A percentile compares a stretch with the other conserved stretches of the same genome.
Conservation (phyloP, 306 rosid genomes). For the Castanea crenata region DNA sequence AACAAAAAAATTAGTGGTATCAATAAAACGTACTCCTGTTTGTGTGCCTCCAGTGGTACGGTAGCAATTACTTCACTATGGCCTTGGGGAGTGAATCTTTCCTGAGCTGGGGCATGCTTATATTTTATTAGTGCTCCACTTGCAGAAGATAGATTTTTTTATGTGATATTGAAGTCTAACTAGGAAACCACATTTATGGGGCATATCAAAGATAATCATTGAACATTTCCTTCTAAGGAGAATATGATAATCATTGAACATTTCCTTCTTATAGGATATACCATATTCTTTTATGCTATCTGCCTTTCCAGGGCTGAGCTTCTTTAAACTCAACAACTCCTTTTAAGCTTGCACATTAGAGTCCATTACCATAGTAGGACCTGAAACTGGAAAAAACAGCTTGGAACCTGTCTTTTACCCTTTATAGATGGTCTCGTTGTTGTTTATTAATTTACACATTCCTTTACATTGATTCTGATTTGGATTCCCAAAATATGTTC, state of each 20-base stretch:
- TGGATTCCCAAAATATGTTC: background rate
- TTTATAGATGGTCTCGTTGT: background rate
- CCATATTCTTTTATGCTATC: background rate
- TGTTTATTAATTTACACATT: background rate
- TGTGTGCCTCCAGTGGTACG: background rate
- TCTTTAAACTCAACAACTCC: background rate
- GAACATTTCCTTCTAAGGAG: background rate
- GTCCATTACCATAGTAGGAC: too few species aligned
- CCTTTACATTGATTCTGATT: background rate
- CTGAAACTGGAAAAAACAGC: background rate
- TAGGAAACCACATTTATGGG: background rate
- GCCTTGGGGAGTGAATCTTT: background rate
- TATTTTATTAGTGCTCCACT: constrained; percentile 5
- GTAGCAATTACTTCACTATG: background rate
- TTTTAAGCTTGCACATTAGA: background rate
- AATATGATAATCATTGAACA: background rate
- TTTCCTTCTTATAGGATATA: background rate
- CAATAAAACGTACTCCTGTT: background rate
- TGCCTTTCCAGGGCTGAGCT: background rate
- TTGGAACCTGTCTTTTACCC: background rate
- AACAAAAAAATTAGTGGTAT: background rate
- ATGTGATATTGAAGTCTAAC: background rate
- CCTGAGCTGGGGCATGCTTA: background rate
- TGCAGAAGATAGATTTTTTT: background rate
- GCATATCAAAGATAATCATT: background rate